Percentiles rank a stretch among this genome's conserved stretches.
These are phyloP conservation scores for Paraleonurus japonicus DNA, from an alignment of 257 asterid species.

Conservation along the genomic window DNA sequence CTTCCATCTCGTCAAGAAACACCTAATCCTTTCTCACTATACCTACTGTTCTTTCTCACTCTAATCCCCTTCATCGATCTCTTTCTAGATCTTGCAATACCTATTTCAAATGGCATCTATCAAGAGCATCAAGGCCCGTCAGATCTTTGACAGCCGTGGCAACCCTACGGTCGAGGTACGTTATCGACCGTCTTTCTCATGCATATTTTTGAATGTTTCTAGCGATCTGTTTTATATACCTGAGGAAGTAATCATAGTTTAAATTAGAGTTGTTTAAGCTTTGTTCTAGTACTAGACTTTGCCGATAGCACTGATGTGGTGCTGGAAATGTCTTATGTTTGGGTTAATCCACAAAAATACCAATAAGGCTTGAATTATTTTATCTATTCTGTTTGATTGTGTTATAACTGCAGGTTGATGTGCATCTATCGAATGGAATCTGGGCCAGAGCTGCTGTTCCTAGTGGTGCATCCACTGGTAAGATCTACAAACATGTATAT, in stretches of 20 bases:
- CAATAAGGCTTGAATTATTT: neutral
- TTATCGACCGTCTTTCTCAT: conserved; percentile 1
- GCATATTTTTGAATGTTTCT: neutral
- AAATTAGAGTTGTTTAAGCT: neutral
- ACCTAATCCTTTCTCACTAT: neutral
- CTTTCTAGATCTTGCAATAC: conserved; percentile 22
- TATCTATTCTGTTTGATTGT: neutral
- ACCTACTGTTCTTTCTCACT: neutral
- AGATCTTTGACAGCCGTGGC: conserved; percentile 97
- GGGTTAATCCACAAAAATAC: neutral
- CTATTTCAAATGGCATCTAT: conserved; percentile 59
- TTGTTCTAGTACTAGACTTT: neutral
- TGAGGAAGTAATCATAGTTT: neutral
- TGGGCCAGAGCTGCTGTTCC: conserved; percentile 90
- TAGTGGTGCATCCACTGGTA: conserved; percentile 96
- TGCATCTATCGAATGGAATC: conserved; percentile 49
- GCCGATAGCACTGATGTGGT: neutral
- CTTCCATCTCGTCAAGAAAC: neutral
- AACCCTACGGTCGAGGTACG: conserved; percentile 93
- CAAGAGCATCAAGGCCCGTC: conserved; percentile 79
- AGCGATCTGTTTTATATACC: conserved; percentile 17
- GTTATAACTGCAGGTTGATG: conserved; percentile 55
- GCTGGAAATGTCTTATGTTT: neutral
- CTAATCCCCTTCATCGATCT: neutral
- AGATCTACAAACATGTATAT: conserved; percentile 25